These are phyloP conservation scores for Eucalyptus pauciflora DNA, from an alignment of 345 rosid species.

Conservation along the genomic window DNA sequence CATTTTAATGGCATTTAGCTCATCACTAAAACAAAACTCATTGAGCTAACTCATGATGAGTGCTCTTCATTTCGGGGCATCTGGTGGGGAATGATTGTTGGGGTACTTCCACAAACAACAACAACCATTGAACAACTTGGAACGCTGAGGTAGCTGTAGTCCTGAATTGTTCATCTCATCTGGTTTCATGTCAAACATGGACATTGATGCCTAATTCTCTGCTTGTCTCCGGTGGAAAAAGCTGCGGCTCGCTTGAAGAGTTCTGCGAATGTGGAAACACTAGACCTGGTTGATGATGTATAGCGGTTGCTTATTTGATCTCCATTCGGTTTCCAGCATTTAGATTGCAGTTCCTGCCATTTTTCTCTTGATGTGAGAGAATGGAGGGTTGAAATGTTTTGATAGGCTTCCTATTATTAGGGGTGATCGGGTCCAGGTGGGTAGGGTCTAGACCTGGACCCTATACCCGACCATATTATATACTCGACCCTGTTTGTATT, in stretches of 20 bases:
- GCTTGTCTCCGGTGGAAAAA: conserved; percentile 34
- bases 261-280: conserved; percentile 25
- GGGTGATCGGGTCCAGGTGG: too few species aligned
- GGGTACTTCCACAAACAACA: conserved; percentile 59
- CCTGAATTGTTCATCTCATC: neutral
- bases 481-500: too few species aligned
- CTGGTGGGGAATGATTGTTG: conserved; percentile 82
- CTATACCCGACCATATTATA: too few species aligned
- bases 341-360: neutral
- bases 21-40: neutral
- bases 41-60: neutral
- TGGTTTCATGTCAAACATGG: neutral
- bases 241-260: conserved; percentile 37
- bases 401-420: neutral
- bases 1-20: neutral
- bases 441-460: too few species aligned
- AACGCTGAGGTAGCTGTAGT: conserved; percentile 35
- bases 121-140: conserved; percentile 63
- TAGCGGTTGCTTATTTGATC: neutral
- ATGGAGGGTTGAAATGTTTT: neutral
- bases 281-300: neutral
- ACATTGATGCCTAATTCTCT: neutral
- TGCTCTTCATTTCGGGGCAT: conserved; percentile 38
- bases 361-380: neutral
- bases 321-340: neutral